Evolutionary conservation across 2,329 filamentous ascomycete species (phyloP), one percentile per base, ranked within the genome.

Genomic region (Botryosphaeria agaves): DNA sequence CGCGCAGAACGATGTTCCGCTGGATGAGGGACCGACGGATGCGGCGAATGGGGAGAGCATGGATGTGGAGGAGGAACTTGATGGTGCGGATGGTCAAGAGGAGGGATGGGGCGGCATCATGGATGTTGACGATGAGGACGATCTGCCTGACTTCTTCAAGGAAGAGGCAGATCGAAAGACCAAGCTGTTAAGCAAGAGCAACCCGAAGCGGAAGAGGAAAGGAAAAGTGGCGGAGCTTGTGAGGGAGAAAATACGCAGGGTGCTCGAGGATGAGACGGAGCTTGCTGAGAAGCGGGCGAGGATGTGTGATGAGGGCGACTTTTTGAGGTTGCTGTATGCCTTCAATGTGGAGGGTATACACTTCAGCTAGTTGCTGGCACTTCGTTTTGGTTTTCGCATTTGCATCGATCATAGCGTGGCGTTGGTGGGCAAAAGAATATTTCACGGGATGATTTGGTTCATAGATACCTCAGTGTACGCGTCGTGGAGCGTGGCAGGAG

Each of bases 261-360:
- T 94, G 14, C 62, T 95, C 14, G 77, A 87, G 47, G 71, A 77
- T 38, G 74, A 77, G 33, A 93, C 85, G 0, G 69, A 73, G 28
- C 62, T 95, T 32, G 76, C 75, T 3, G 82, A 92, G 36, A 82
- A 79, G 58, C 66, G 87, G 39, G 71, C 85, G 7, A 69, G 82
- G 36, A 76, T 89, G 61, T 91, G 84, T 46, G 84, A 94, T 46
- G 83, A 95, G 57, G 85, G 79, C 31, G 85, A 93, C 45, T 95
- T 94, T 48, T 56, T 98, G 49, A 76, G 75, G 42, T 53, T 94
- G 39, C 56, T 93, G 38, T 72, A 67, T 52, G 77, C 79, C 2
- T 93, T 94, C 54, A 93, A 94, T 50, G 72, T 82, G 40, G 82
- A 92, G 50, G 83, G 83, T 17, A 87, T 95, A 35, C 87, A 94